Conservation (phyloP, 2,329 filamentous ascomycete genomes). For the Cytospora piceae region DNA sequence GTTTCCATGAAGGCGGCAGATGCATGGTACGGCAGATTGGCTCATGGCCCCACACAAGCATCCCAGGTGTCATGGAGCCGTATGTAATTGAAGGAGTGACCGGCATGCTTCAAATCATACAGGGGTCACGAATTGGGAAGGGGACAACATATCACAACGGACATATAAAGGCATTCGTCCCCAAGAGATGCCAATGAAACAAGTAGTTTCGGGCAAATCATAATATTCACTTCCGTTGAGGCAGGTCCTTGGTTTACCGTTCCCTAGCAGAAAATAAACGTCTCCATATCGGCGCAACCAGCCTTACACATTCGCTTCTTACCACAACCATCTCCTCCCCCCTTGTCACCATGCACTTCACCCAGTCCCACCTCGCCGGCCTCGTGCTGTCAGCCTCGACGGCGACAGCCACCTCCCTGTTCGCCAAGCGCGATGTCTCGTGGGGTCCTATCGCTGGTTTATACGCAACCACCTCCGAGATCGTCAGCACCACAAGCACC, state of each 20-base stretch:
- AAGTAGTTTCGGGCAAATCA: neutral
- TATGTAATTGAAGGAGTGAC: neutral
- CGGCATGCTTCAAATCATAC: neutral
- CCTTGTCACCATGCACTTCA: conserved; percentile 15
- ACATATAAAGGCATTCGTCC: neutral
- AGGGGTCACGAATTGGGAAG: neutral
- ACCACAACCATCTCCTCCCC: neutral
- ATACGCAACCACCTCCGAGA: conserved; percentile 32
- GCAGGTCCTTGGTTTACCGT: conserved; percentile 12
- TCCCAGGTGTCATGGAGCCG: neutral
- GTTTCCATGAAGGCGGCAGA: too few relatives aligned
- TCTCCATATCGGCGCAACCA: neutral
- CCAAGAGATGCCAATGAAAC: neutral
- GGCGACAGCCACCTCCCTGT: conserved; percentile 20
- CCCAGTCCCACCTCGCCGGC: conserved; percentile 10
- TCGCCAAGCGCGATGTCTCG: conserved; percentile 27
- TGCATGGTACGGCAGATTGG: too few relatives aligned
- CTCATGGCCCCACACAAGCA: neutral
- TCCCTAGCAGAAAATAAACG: conserved; percentile 3
- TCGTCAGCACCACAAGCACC: conserved; percentile 34
- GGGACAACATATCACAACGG: neutral
- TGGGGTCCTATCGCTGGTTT: conserved; percentile 36
- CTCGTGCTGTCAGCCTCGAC: conserved; percentile 23
- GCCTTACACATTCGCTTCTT: conserved; percentile 11
- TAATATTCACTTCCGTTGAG: neutral